Evolutionary conservation across 2,329 filamentous ascomycete genomes (phyloP).

Genomic region (Ceratocystis cubensis): DNA sequence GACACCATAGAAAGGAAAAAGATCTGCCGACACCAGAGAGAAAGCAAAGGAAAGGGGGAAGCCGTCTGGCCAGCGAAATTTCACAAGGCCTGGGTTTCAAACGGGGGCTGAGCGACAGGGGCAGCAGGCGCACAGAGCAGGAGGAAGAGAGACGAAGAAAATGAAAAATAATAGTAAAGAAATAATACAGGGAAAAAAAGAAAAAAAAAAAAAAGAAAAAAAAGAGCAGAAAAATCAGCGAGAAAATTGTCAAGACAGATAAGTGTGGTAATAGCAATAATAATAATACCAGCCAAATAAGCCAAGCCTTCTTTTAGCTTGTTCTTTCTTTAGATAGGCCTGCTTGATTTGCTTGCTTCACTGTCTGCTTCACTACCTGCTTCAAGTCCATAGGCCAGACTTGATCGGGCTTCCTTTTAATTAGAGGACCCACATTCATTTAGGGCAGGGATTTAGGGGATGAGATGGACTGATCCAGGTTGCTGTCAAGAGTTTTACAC

Average conservation of each 20-base stretch:
- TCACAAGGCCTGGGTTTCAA: constrained; percentile 15
- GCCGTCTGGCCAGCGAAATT: constrained; percentile 15
- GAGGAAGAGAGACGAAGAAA: constrained; percentile 11
- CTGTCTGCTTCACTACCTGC: not conserved
- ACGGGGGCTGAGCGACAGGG: constrained; percentile 21
- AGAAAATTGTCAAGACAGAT: not conserved
- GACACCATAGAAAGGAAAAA: constrained; percentile 8
- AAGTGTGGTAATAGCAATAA: constrained; percentile 7
- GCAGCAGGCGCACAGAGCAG: not conserved
- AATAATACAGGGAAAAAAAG: no score
- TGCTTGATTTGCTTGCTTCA: not conserved
- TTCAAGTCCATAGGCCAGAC: not conserved
- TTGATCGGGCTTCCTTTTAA: constrained; percentile 1
- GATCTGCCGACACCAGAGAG: constrained; percentile 12
- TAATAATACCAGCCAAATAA: not conserved
- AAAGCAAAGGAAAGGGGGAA: constrained; percentile 22
- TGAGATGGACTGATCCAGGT: constrained; percentile 4
- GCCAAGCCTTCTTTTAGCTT: not conserved
- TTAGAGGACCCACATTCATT: not conserved
- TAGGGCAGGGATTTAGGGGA: not conserved
- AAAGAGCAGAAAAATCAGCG: no score
- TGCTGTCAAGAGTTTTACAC: constrained; percentile 6
- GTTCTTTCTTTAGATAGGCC: not conserved
- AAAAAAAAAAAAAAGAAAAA: no score
- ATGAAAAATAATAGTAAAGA: not conserved